These are phyloP conservation scores for Patellaria atrata DNA, from an alignment of 495 filamentous ascomycete genomes.

Conservation along the genomic window DNA sequence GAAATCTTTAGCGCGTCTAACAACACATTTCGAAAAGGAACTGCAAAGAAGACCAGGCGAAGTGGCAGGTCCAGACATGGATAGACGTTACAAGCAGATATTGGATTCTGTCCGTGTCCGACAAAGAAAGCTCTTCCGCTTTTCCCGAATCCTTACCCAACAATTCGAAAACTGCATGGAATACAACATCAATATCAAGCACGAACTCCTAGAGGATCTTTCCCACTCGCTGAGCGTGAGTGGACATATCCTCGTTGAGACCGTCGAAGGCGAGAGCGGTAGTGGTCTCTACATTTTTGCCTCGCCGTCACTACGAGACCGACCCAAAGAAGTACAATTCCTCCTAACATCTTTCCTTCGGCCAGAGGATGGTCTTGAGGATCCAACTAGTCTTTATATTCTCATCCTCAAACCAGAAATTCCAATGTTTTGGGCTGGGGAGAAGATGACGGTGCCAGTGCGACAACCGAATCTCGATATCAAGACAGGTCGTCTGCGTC, in stretches of 20 bases:
- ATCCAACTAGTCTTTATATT: conserved; percentile 63
- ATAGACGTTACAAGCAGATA: conserved; percentile 88
- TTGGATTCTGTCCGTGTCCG: conserved; percentile 90
- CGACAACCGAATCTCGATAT: conserved; percentile 71
- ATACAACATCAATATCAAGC: conserved; percentile 59
- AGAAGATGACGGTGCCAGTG: conserved; percentile 51
- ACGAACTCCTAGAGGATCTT: conserved; percentile 50
- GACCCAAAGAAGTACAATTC: conserved; percentile 63
- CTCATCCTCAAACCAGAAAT: conserved; percentile 73
- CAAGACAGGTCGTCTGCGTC: conserved; percentile 70
- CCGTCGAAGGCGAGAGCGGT: conserved; percentile 45
- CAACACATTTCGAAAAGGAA: conserved; percentile 81
- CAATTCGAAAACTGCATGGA: conserved; percentile 94
- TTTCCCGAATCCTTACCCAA: conserved; percentile 74
- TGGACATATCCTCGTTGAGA: conserved; percentile 73
- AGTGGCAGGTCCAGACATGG: conserved; percentile 65
- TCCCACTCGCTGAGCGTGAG: conserved; percentile 70
- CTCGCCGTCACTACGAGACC: conserved; percentile 58
- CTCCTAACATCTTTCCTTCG: conserved; percentile 83
- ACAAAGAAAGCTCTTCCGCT: conserved; percentile 75
- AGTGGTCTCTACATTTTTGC: conserved; percentile 70
- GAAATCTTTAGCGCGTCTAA: conserved; percentile 76
- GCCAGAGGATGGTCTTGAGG: conserved; percentile 53
- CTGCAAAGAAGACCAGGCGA: conserved; percentile 70
- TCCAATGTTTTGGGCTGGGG: conserved; percentile 69